Evolutionary conservation across 2,329 filamentous ascomycete genomes (phyloP), one percentile per base, ranked within the genome.

Genomic region (Sporothrix brunneoviolacea): DNA sequence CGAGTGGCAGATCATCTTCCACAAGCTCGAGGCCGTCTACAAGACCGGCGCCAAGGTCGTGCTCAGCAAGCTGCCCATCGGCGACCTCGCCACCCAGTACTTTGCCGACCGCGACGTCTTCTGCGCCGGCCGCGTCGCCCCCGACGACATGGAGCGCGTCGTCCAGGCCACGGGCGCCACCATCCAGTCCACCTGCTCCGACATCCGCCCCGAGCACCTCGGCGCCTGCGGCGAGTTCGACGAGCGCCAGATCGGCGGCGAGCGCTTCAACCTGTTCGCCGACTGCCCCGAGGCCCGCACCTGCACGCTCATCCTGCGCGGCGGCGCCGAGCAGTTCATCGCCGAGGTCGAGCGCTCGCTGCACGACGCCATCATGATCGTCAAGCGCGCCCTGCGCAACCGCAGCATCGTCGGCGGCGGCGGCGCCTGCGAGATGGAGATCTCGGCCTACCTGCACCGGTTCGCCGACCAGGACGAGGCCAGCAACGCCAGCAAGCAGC

Each of bases 331-430:
- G 75, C 93, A 98, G 69, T 98, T 98, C 73, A 98, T 98, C 62
- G 93, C 93, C 52, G 93, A 98, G 70, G 93, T 96, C 2, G 93
- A 98, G 76, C 88, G 93, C 57, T 95, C 89, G 65, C 80, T 98
- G 59, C 93, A 98, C 76, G 93, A 98, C 64, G 93, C 93, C 61
- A 97, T 98, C 71, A 98, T 98, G 93, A 95, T 98, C 63, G 93
- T 98, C 65, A 97, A 97, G 82, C 90, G 94, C 55, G 89, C 93
- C 24, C 89, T 97, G 70, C 89, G 88, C 74, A 95, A 97, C 76
- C 85, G 85, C 64, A 87, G 82, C 65, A 95, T 98, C 58, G 93
- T 98, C 22, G 93, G 91, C 40, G 93, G 93, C 61, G 93, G 93
- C 61, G 93, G 93, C 66, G 91, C 93, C 16, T 83, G 79, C 62